These are phyloP conservation scores for Debaryomyces udenii DNA, from an alignment of 1,139 yeast species.

Conservation along the genomic window DNA sequence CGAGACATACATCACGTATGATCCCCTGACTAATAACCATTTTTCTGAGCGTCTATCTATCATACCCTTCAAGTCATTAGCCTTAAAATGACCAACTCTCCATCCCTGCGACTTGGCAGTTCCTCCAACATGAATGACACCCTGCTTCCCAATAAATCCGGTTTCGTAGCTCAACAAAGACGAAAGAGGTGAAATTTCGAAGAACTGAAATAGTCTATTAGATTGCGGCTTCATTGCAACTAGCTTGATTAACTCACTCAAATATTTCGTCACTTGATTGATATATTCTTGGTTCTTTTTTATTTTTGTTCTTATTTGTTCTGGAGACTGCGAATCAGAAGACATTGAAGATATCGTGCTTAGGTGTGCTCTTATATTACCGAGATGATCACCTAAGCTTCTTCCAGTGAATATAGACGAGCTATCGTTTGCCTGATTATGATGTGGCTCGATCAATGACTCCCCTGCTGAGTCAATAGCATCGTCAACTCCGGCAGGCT, in stretches of 20 bases:
- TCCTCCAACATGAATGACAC: conserved; percentile 76
- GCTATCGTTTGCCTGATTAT: conserved; percentile 13
- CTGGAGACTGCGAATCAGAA: conserved; percentile 35
- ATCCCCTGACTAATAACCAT: conserved; percentile 86
- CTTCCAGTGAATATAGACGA: conserved; percentile 22
- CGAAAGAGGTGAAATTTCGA: conserved; percentile 88
- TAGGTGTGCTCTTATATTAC: conserved; percentile 35
- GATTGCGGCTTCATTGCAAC: conserved; percentile 79
- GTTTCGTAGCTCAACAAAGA: conserved; percentile 81
- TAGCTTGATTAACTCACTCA: conserved; percentile 59
- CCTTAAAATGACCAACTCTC: conserved; percentile 88
- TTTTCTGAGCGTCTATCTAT: conserved; percentile 86
- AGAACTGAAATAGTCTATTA: conserved; percentile 78
- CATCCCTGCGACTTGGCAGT: conserved; percentile 90
- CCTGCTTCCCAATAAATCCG: conserved; percentile 87
- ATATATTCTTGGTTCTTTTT: conserved; percentile 42
- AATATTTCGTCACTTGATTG: conserved; percentile 58
- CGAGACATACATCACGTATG: conserved; percentile 83
- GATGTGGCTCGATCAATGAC: background rate
- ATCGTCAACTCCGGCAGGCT: background rate
- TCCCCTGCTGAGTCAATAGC: background rate
- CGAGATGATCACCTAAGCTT: conserved; percentile 29
- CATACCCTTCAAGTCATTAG: conserved; percentile 81
- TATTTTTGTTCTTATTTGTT: conserved; percentile 26
- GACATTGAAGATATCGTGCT: conserved; percentile 32